Conservation (phyloP, 208 protist genomes). For the Trypanosoma avium region DNA sequence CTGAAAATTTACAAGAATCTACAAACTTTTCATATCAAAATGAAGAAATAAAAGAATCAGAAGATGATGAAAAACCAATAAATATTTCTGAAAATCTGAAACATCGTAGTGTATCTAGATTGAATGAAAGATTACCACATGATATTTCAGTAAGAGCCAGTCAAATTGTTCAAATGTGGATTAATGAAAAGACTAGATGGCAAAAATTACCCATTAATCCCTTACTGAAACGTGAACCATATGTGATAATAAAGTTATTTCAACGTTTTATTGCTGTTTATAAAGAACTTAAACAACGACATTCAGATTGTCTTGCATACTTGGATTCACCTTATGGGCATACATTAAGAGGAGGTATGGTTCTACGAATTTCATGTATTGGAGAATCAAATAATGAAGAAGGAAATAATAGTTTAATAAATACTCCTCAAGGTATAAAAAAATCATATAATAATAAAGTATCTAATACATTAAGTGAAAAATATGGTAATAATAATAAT, state of each 20-base stretch:
- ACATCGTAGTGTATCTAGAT: background rate
- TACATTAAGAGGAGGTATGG: conserved; percentile 17
- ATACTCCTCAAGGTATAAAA: background rate
- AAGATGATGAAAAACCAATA: background rate
- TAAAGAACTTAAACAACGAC: conserved; percentile 82
- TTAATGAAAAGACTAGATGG: conserved; percentile 14
- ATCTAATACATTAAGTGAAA: background rate
- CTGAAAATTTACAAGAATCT: background rate
- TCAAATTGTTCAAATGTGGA: conserved; percentile 15
- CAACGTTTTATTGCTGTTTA: conserved; percentile 81
- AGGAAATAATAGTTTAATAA: background rate
- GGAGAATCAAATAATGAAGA: background rate
- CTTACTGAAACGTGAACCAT: conserved; percentile 10
- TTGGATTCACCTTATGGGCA: conserved; percentile 34
- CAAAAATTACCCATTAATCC: conserved; percentile 3
- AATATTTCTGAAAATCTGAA: background rate
- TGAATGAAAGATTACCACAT: background rate
- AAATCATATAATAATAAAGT: background rate
- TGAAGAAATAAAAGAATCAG: background rate
- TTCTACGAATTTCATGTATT: conserved; percentile 10
- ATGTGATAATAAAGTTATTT: conserved; percentile 17
- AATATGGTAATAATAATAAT: background rate
- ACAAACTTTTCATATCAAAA: background rate
- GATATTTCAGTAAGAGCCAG: background rate
- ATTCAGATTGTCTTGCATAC: conserved; percentile 72